Conservation (phyloP, 176 grass and related monocot species). For the Olyra latifolia region DNA sequence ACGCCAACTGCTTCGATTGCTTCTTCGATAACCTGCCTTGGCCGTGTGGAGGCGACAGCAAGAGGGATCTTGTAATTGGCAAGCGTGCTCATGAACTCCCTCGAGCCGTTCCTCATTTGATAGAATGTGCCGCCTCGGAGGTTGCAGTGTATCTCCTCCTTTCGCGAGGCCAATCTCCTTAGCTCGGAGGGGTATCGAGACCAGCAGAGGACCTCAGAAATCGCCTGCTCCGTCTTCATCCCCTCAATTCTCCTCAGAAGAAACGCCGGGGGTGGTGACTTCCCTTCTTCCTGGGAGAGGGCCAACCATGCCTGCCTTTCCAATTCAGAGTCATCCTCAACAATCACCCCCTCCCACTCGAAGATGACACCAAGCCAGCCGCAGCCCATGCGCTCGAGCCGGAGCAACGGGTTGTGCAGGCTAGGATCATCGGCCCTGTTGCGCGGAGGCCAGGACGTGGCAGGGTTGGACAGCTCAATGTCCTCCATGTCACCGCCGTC, state of each 20-base stretch:
- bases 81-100: slow-evolving; percentile 87
- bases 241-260: slow-evolving; percentile 69
- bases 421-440: slow-evolving; percentile 74
- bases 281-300: slow-evolving; percentile 73
- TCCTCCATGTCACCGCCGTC: slow-evolving; percentile 43
- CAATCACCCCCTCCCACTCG: slow-evolving; percentile 89
- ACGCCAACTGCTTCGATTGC: slow-evolving; percentile 65
- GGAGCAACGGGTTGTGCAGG: slow-evolving; percentile 78
- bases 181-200: slow-evolving; percentile 66
- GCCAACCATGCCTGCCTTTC: slow-evolving; percentile 75
- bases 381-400: slow-evolving; percentile 84
- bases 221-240: slow-evolving; percentile 92
- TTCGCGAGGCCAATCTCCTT: slow-evolving; percentile 51
- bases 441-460: slow-evolving; percentile 58
- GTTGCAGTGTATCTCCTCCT: slow-evolving; percentile 73
- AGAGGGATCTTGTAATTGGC: slow-evolving; percentile 88
- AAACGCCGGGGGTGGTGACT: slow-evolving; percentile 58
- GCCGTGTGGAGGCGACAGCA: slow-evolving; percentile 66
- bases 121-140: slow-evolving; percentile 46
- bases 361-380: slow-evolving; percentile 92
- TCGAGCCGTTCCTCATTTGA: slow-evolving; percentile 72
- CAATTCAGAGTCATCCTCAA: slow-evolving; percentile 71
- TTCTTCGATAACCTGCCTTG: slow-evolving; percentile 65
- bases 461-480: background rate
- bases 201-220: slow-evolving; percentile 96